phyloP scores from a whole-genome alignment of 2,329 filamentous ascomycete species.

The Calonectria naviculata region DNA sequence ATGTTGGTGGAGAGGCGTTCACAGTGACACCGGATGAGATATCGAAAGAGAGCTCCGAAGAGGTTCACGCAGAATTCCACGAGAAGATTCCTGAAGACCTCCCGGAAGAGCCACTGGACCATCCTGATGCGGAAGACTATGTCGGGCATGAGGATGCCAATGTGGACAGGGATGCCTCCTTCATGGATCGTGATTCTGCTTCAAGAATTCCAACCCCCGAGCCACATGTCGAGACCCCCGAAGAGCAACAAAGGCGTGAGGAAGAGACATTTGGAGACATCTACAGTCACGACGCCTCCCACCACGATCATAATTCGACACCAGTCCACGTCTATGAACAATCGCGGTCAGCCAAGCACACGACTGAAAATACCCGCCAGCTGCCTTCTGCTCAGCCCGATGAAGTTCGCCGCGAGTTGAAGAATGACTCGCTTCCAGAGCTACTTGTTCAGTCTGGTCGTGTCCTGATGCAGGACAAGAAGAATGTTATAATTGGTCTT shows the following conservation, averaged over 20 bases:
- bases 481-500: conserved; percentile 68
- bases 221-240: conserved; percentile 17
- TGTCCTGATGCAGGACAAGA: conserved; percentile 67
- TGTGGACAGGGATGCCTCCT: conserved; percentile 30
- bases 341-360: conserved; percentile 45
- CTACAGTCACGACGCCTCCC: conserved; percentile 47
- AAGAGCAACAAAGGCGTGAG: conserved; percentile 55
- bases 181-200: conserved; percentile 24
- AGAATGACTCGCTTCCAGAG: conserved; percentile 63
- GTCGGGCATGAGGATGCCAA: neutral
- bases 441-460: conserved; percentile 64
- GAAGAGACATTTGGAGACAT: conserved; percentile 66
- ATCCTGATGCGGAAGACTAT: neutral
- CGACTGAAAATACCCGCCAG: conserved; percentile 27
- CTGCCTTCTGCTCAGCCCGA: conserved; percentile 18
- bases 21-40: neutral
- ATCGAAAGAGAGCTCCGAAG: conserved; percentile 6
- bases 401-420: conserved; percentile 29
- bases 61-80: too few species aligned
- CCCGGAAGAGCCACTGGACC: neutral
- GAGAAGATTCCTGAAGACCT: neutral
- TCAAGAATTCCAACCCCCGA: conserved; percentile 16
- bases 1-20: conserved; percentile 8
- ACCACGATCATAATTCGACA: conserved; percentile 1
- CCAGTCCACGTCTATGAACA: conserved; percentile 18